phyloP scores from a whole-genome alignment of 352 stramenopile genomes.

The Nothophytophthora sp. region DNA sequence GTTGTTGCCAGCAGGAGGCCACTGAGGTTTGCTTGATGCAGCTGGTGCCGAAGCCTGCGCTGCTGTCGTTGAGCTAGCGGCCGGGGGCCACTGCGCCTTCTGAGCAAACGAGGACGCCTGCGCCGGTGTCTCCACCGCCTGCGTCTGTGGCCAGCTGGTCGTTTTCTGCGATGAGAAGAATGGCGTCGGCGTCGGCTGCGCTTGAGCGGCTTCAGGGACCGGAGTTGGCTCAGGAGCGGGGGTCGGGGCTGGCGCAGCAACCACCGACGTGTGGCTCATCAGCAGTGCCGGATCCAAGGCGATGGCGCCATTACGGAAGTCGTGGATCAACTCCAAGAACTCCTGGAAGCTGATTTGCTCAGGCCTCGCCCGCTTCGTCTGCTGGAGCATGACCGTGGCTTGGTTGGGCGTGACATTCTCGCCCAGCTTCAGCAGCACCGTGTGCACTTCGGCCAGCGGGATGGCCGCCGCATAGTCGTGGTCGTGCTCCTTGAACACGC shows the following conservation, averaged over 20 bases:
- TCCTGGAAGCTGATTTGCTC: constrained; percentile 74
- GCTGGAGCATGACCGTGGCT: constrained; percentile 57
- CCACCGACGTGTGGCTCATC: constrained; percentile 41
- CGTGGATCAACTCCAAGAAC: constrained; percentile 79
- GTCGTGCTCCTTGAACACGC: constrained; percentile 87
- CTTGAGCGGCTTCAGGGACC: neutral
- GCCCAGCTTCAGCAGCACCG: constrained; percentile 74
- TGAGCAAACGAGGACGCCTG: constrained; percentile 37
- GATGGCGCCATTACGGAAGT: constrained; percentile 72
- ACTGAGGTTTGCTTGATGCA: constrained; percentile 24
- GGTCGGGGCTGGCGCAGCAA: constrained; percentile 7
- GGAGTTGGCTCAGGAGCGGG: constrained; percentile 11
- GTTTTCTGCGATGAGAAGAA: constrained; percentile 26
- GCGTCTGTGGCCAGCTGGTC: constrained; percentile 10
- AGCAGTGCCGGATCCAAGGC: constrained; percentile 47
- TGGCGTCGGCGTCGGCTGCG: constrained; percentile 5
- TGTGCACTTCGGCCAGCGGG: constrained; percentile 43
- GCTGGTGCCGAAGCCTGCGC: constrained; percentile 9
- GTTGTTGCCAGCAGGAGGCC: constrained; percentile 19
- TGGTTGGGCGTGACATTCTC: constrained; percentile 77
- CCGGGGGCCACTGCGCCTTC: constrained; percentile 59
- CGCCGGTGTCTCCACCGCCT: constrained; percentile 9
- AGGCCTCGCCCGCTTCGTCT: constrained; percentile 51
- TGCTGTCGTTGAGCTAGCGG: constrained; percentile 4
- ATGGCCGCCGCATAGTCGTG: constrained; percentile 66